phyloP scores from a whole-genome alignment of 2,329 filamentous ascomycete genomes.

The Phialophora expanda region DNA sequence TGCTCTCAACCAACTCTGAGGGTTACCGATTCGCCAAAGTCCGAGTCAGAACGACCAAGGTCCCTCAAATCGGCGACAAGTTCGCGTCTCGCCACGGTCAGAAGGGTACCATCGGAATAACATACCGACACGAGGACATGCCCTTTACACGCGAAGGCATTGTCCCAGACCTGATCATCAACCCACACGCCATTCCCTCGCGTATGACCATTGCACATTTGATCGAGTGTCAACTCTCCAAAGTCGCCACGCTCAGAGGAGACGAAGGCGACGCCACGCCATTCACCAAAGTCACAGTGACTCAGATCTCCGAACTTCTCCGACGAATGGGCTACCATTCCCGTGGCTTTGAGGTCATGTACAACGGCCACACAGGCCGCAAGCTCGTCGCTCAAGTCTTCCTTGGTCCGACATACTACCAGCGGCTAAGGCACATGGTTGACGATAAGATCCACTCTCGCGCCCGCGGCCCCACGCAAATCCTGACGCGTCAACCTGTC shows the following conservation, averaged over 20 bases:
- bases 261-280: constrained; percentile 97
- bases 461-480: constrained; percentile 93
- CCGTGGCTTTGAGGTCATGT: constrained; percentile 97
- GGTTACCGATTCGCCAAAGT: constrained; percentile 97
- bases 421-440: constrained; percentile 98
- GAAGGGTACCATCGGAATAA: constrained; percentile 98
- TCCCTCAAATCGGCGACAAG: constrained; percentile 98
- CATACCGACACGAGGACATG: constrained; percentile 98
- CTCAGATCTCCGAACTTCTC: constrained; percentile 84
- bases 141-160: constrained; percentile 93
- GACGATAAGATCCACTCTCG: constrained; percentile 99
- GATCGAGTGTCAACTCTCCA: constrained; percentile 97
- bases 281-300: constrained; percentile 96
- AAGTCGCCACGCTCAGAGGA: constrained; percentile 90
- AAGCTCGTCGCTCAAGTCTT: constrained; percentile 96
- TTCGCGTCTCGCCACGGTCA: constrained; percentile 99
- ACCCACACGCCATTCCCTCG: constrained; percentile 98
- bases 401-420: constrained; percentile 97
- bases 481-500: constrained; percentile 94
- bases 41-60: constrained; percentile 93
- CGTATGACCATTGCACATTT: constrained; percentile 99
- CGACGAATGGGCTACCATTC: constrained; percentile 93
- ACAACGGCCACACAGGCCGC: constrained; percentile 94
- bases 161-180: constrained; percentile 95
- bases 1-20: constrained; percentile 93